Conservation (phyloP, 805 yeast species). For the Saturnispora kantuleensis region DNA sequence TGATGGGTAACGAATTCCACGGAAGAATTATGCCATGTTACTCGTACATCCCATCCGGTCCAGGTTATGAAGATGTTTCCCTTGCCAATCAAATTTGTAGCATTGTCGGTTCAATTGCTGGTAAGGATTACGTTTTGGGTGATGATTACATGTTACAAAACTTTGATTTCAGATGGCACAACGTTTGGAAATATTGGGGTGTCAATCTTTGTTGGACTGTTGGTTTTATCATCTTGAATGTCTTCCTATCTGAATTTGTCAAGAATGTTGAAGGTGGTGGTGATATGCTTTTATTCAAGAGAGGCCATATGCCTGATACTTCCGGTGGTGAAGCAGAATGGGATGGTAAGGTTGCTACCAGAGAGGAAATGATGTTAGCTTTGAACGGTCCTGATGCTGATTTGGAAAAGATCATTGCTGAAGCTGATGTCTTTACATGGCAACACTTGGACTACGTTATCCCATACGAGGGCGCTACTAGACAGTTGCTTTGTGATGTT, state of each 20-base stretch:
- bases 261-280: constrained; percentile 25
- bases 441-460: constrained; percentile 48
- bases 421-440: constrained; percentile 56
- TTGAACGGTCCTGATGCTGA: constrained; percentile 25
- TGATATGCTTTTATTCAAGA: constrained; percentile 33
- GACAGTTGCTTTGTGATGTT: constrained; percentile 33
- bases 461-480: constrained; percentile 34
- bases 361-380: constrained; percentile 23
- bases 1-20: constrained; percentile 49
- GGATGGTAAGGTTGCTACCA: constrained; percentile 32
- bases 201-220: constrained; percentile 38
- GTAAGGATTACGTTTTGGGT: constrained; percentile 23
- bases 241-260: constrained; percentile 26
- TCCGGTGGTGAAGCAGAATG: constrained; percentile 26
- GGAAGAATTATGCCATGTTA: constrained; percentile 43
- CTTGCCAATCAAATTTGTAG: constrained; percentile 37
- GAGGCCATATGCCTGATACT: constrained; percentile 29
- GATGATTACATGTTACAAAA: constrained; percentile 28
- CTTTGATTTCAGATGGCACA: constrained; percentile 29
- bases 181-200: constrained; percentile 41
- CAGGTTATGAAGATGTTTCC: constrained; percentile 38
- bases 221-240: constrained; percentile 28
- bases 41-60: constrained; percentile 43
- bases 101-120: constrained; percentile 36
- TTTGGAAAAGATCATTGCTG: constrained; percentile 30